These are phyloP conservation scores for Lophiotrema nucula DNA, from an alignment of 495 filamentous ascomycete species.

Conservation along the genomic window DNA sequence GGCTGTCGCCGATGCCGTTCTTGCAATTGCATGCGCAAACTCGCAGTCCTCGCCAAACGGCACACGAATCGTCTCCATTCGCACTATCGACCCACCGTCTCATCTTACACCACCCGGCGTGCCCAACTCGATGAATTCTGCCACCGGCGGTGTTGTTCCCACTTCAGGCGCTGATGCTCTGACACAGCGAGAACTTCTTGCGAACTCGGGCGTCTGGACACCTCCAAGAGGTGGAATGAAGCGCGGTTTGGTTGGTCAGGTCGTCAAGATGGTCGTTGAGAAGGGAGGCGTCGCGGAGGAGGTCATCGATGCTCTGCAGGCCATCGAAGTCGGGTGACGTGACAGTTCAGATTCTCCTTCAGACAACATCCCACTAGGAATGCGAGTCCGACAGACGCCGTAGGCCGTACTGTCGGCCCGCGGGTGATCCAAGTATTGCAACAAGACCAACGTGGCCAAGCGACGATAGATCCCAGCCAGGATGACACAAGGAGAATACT, in stretches of 20 bases:
- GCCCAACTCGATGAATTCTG: conserved; percentile 65
- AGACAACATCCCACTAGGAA: too few species aligned
- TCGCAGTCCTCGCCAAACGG: conserved; percentile 46
- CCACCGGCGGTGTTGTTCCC: conserved; percentile 51
- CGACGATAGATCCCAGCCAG: too few species aligned
- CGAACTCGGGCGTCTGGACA: conserved; percentile 73
- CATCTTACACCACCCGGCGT: conserved; percentile 68
- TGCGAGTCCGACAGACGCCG: too few species aligned
- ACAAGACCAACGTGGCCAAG: too few species aligned
- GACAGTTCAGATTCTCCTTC: too few species aligned
- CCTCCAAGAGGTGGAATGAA: conserved; percentile 73
- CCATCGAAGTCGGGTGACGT: conserved; percentile 37
- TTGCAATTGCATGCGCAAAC: conserved; percentile 53
- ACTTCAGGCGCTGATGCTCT: conserved; percentile 46
- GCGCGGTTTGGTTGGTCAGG: conserved; percentile 61
- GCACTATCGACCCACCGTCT: conserved; percentile 68
- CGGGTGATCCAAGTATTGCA: too few species aligned
- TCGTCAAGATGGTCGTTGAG: conserved; percentile 49
- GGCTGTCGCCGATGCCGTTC: conserved; percentile 80
- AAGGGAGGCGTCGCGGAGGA: conserved; percentile 77
- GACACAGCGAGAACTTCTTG: conserved; percentile 53
- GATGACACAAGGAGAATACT: too few species aligned
- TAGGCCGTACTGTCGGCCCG: too few species aligned
- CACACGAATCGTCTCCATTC: conserved; percentile 56
- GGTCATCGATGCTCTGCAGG: conserved; percentile 74